Evolutionary conservation across 108 stramenopile species (phyloP).

Genomic region (Nannochloropsis salina): DNA sequence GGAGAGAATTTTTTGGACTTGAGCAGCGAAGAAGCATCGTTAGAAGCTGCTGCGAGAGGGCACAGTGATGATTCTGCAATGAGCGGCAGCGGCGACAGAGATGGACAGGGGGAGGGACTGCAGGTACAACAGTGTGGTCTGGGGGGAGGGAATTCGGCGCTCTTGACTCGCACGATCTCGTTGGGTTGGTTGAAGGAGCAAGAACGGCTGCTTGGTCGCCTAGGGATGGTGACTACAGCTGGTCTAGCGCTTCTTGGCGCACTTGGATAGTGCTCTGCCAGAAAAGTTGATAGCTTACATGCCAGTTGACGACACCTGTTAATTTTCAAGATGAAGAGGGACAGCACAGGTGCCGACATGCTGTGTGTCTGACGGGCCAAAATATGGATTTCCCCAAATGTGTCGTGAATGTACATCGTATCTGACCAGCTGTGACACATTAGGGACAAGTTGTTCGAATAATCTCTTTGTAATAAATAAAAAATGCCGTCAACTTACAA

Average conservation of each 20-base stretch:
- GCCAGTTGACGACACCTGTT: no score
- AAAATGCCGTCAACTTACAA: no score
- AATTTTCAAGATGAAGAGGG: neutral
- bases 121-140: neutral
- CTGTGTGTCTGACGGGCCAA: no score
- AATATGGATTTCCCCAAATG: no score
- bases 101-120: neutral
- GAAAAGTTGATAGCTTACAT: no score
- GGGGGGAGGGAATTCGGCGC: neutral
- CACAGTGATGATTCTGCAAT: neutral
- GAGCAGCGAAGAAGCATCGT: slow-evolving; percentile 3
- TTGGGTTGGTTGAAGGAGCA: slow-evolving; percentile 13
- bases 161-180: neutral
- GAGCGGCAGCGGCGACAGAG: neutral
- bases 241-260: neutral
- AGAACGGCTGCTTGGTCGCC: neutral
- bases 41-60: neutral
- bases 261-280: neutral
- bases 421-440: no score
- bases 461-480: no score
- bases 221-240: neutral
- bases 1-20: neutral
- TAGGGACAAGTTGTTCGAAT: no score
- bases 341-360: neutral
- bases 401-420: no score